Conservation (phyloP, 2,329 filamentous ascomycete genomes). For the Phialophora expanda region DNA sequence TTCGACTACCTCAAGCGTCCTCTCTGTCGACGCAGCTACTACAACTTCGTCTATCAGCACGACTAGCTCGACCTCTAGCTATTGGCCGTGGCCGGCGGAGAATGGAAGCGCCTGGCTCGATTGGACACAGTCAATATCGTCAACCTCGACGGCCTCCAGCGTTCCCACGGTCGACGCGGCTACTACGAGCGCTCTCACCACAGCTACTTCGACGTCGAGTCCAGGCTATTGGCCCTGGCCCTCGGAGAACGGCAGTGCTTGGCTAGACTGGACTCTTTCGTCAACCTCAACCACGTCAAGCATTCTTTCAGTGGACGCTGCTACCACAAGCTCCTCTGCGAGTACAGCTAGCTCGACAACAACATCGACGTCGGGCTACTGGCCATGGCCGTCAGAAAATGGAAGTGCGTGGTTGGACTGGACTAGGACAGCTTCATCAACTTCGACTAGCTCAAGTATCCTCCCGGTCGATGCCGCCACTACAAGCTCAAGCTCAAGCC, state of each 20-base stretch:
- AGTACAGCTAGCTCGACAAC: neutral
- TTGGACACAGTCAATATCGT: neutral
- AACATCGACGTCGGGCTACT: neutral
- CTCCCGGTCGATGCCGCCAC: slow-evolving; percentile 1
- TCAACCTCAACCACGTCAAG: neutral
- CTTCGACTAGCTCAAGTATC: neutral
- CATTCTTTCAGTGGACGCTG: neutral
- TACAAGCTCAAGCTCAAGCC: neutral
- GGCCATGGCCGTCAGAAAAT: slow-evolving; percentile 1
- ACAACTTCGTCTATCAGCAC: neutral
- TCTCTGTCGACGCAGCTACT: neutral
- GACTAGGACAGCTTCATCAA: neutral
- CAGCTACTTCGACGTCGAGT: neutral
- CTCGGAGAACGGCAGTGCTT: slow-evolving; percentile 9
- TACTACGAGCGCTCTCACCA: slow-evolving; percentile 2
- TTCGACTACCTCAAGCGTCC: neutral
- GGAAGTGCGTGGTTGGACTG: slow-evolving; percentile 17
- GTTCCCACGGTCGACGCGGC: neutral
- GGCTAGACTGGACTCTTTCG: slow-evolving; percentile 12
- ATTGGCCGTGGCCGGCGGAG: neutral
- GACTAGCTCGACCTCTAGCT: neutral
- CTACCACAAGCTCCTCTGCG: neutral
- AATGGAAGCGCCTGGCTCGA: slow-evolving; percentile 16
- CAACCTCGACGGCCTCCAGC: neutral
- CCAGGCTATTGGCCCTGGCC: slow-evolving; percentile 1